Evolutionary conservation across 2,329 filamentous ascomycete species (phyloP).

Genomic region (Venturiaceae sp.): DNA sequence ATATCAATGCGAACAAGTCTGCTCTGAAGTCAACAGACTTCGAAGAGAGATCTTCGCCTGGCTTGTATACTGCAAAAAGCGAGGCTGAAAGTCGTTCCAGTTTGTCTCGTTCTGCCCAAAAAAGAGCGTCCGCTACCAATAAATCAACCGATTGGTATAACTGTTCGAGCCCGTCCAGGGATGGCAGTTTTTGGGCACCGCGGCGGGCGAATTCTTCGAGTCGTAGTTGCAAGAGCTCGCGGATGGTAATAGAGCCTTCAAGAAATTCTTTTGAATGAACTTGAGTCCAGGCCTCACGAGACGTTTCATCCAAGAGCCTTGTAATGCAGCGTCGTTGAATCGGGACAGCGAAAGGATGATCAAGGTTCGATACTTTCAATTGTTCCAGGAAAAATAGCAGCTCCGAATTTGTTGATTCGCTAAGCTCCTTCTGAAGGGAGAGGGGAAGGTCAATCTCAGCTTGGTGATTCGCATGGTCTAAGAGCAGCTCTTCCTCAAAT

Average conservation of each 20-base stretch:
- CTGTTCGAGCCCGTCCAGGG: not conserved
- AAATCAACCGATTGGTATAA: not conserved
- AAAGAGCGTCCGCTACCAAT: not conserved
- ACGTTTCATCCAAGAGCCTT: not conserved
- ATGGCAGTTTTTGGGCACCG: not conserved
- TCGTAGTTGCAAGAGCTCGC: not conserved
- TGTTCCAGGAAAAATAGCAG: not conserved
- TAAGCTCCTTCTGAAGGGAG: not conserved
- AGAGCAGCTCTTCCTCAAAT: not conserved
- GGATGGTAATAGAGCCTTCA: not conserved
- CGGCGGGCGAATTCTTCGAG: not conserved
- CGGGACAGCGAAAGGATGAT: not conserved
- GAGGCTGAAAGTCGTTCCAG: not conserved
- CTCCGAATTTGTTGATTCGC: not conserved
- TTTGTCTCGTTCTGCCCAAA: not conserved
- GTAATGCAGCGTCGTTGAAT: not conserved
- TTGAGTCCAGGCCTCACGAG: not conserved
- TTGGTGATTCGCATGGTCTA: too few species aligned
- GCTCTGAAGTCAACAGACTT: not conserved
- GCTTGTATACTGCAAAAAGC: not conserved
- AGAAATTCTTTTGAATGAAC: not conserved
- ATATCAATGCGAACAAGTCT: constrained; percentile 2
- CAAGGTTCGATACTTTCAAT: not conserved
- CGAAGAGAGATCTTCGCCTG: not conserved
- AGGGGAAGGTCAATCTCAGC: not conserved